Conservation (phyloP, 495 filamentous ascomycete species). For the Neurospora sublineolata region DNA sequence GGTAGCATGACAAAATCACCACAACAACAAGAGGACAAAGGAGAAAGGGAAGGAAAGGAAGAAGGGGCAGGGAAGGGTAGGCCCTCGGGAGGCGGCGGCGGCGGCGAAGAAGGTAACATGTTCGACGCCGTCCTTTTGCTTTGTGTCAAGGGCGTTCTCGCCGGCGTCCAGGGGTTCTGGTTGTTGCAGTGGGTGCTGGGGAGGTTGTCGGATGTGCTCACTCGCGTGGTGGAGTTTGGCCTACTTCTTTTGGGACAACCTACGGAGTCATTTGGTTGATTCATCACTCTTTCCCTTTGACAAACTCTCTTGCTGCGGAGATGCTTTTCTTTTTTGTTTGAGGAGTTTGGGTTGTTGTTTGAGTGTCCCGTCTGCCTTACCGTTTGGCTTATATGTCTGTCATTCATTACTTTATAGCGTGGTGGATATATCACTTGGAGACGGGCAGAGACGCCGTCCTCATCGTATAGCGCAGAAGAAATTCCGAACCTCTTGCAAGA, state of each 20-base stretch:
- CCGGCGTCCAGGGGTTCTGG: conserved; percentile 14
- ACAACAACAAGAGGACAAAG: not conserved
- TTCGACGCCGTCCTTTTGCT: conserved; percentile 16
- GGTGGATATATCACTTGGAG: not conserved
- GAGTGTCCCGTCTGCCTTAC: not conserved
- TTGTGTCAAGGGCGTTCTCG: conserved; percentile 14
- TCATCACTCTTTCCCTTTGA: not conserved
- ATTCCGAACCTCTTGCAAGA: no score
- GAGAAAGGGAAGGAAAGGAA: not conserved
- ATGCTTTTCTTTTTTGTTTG: conserved; percentile 6
- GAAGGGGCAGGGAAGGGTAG: not conserved
- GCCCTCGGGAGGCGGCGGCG: conserved; percentile 3
- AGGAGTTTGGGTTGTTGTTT: conserved; percentile 5
- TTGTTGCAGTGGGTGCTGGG: conserved; percentile 16
- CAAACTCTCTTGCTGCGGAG: not conserved
- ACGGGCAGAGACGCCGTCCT: no score
- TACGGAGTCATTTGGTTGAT: not conserved
- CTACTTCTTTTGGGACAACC: conserved; percentile 11
- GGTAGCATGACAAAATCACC: not conserved
- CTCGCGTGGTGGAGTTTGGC: conserved; percentile 19
- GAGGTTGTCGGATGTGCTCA: conserved; percentile 14
- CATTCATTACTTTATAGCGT: not conserved
- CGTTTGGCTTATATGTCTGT: not conserved
- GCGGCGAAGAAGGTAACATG: not conserved
- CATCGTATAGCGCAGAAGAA: not conserved